phyloP scores from a whole-genome alignment of 2,329 filamentous ascomycete genomes.

The Stenocarpella maydis region DNA sequence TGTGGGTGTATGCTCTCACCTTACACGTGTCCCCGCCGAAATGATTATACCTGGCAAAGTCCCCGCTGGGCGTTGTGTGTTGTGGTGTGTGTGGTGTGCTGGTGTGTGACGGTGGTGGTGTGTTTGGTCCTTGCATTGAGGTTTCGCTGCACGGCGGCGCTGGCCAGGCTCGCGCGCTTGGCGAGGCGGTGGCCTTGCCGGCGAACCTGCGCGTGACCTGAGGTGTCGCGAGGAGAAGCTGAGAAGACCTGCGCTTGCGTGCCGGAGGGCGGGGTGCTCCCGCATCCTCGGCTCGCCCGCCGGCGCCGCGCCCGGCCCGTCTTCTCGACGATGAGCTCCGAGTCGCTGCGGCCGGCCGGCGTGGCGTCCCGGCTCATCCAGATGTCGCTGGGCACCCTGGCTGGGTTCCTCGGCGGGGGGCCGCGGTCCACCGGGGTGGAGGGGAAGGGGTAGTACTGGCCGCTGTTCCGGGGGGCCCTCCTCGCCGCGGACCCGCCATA shows the following conservation, averaged over 20 bases:
- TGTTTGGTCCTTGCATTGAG: slow-evolving; percentile 22
- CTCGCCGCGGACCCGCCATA: slow-evolving; percentile 33
- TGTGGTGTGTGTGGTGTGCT: no score
- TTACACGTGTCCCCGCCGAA: no score
- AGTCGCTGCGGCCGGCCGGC: background rate
- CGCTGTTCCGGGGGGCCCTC: background rate
- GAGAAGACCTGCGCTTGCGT: slow-evolving; percentile 28
- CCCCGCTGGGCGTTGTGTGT: no score
- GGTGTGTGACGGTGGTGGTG: no score
- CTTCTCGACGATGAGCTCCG: slow-evolving; percentile 24
- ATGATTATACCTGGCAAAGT: background rate
- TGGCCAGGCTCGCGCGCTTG: slow-evolving; percentile 32
- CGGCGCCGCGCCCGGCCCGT: background rate
- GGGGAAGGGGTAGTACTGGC: background rate
- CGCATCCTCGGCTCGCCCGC: slow-evolving; percentile 3
- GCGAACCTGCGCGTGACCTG: slow-evolving; percentile 26
- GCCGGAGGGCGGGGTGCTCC: slow-evolving; percentile 28
- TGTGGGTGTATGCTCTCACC: no score
- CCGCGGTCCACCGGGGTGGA: slow-evolving; percentile 5
- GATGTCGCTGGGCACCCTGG: slow-evolving; percentile 8
- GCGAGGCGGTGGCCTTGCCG: slow-evolving; percentile 29
- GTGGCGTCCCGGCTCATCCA: slow-evolving; percentile 3
- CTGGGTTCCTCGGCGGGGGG: slow-evolving; percentile 28
- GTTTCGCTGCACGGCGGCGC: slow-evolving; percentile 25
- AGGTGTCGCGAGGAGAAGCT: slow-evolving; percentile 34